Base-by-base conservation (phyloP, 2,329 filamentous ascomycete genomes). In the Fusarium mangiferae region DNA sequence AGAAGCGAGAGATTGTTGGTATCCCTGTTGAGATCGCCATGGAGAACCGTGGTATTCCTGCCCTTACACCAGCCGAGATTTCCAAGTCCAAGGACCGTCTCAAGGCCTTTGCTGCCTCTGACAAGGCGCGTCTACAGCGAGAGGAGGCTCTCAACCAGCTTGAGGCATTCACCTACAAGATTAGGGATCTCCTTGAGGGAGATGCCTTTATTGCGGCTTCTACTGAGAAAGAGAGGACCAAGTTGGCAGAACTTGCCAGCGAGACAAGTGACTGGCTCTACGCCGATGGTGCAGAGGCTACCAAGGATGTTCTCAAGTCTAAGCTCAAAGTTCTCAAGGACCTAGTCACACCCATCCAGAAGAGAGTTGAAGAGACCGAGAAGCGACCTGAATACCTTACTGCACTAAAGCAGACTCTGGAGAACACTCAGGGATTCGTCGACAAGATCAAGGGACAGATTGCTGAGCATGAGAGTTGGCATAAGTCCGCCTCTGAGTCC, bases 141-240 rank as follows among this genome's bases (percentile, higher is more conserved):
- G 95, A 98, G 81, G 96, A 98, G 81, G 90, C 94, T 2, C 86
- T 98, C 65, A 99, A 98, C 83, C 92, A 93, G 74, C 90, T 99
- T n/a, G 96, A 99, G 83, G 92, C 89, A 18, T 98, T 93, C 82
- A 98, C 96, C 20, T 99, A 99, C 87, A 92, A 91, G 78, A 90
- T 93, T 35, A 92, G 95, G 33, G 95, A 98, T 81, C 87, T 97
- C 49, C 87, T 98, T 5, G 92, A 94, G 46, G 92, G 92, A 68
- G 91, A 94, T 54, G 87, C 87, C 2, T 98, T 98, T 80, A 85
- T 93, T 59, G 87, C 87, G 18, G 90, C 88, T 7, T 93, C 95
- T 38, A 96, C 92, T 15, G 85, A 90, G 7, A 87, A 89, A 26
- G 89, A 95, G 79, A 90, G 94, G 52, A 81, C 87, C 12, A 83